Base-by-base conservation (phyloP, 108 stramenopile genomes). In the Cyclostephanos tholiformis region DNA sequence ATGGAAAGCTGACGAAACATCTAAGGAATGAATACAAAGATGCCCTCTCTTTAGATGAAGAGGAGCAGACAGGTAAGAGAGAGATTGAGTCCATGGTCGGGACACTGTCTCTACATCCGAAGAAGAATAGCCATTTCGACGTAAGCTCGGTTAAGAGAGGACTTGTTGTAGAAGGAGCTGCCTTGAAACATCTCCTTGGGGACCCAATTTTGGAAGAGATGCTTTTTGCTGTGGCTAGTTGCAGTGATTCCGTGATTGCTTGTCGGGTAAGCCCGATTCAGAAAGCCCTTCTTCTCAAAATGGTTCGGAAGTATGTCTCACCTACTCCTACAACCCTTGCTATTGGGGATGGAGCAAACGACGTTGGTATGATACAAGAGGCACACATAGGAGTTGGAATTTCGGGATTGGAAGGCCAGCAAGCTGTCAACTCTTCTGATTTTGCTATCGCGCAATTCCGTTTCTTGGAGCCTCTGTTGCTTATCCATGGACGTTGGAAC, bases 311-410 rank as follows among this genome's bases (percentile, higher is more conserved):
- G 30, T 78, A 95, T 52, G 90, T 95, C 16, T 70, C 63, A 22
- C 97, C 98, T n/a, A 83, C 81, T 32, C 97, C 98, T 1, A 88
- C 92, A 22, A 96, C 97, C 17, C 85, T 99, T 14, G 96, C 98
- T 19, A 99, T 99, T 46, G 98, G 98, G 17, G 98, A 99, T 84
- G 98, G 98, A 12, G 97, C 97, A 6, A 99, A 99, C 76, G 98
- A 99, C 75, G 97, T 99, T 39, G 91, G 92, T 35, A 99, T 99
- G 98, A 97, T 99, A 53, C 94, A 96, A 80, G 94, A 93, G 69
- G 98, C 96, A 14, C 88, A 96, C 39, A 89, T 96, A 56, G 98
- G 98, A 52, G 83, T 99, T 50, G 98, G 97, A 35, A 97, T 99
- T 67, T 91, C 88, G 46, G 97, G 98, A n/a, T 82, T 92, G 59